Evolutionary conservation across 1,139 yeast species (phyloP), one percentile per base, ranked within the genome.

Genomic region (Candida freyschussii): DNA sequence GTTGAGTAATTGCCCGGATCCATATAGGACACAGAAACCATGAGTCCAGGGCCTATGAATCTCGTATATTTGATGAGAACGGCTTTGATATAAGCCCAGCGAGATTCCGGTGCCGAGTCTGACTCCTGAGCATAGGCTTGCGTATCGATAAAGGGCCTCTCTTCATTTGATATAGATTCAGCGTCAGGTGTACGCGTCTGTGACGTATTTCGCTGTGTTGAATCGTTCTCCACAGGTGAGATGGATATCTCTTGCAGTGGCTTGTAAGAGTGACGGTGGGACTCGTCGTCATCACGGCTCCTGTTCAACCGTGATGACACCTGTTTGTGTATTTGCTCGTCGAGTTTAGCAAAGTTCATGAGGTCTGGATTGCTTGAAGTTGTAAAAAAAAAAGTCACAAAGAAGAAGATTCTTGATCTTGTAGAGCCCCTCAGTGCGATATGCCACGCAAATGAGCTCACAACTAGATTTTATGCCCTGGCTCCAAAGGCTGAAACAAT

Each of bases 1-100:
- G 89, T 80, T 30, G 84, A 76, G 53, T 80, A 82, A 53, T 82
- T 82, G 2, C 93, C 93, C 0, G 91, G 91, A 52, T 82, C 91
- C 73, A 82, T 77, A 52, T 81, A 82, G 2, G 87, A 79, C 24
- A 83, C 87, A 12, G 84, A 72, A 4, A 82, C 83, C 69, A 81
- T 70, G 20, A 82, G 60, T 0, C 93, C 93, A 0, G 93, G 93
- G 0, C 93, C 91, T n/a, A 82, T 63, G 49, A 81, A 82, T 32
- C 69, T 63, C 9, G 68, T 57, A 48, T 78, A 75, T 32, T 39
- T 37, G 25, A 30, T 20, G 3, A 39, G 18, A 4, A 28, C 15
- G 4, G 11, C 12, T 20, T 32, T 27, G 5, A 39, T 6, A 8
- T n/a, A 21, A 21, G n/a, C n/a, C 12, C 13, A 7, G 12, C 7